phyloP scores from a whole-genome alignment of 208 protist genomes.

The Leishmania amazonensis region DNA sequence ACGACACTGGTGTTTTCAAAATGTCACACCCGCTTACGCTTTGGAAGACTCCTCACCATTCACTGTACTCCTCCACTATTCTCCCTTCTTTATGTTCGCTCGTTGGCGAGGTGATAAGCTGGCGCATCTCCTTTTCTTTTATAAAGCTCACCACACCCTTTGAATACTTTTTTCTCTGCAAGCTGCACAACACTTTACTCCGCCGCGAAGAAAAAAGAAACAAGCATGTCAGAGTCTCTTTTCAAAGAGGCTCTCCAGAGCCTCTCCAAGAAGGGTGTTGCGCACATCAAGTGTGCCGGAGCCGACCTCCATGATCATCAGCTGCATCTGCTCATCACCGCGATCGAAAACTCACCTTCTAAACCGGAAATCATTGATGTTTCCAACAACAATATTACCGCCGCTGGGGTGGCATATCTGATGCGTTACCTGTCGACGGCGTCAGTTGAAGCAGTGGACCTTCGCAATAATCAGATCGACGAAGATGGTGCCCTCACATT shows the following conservation, averaged over 20 bases:
- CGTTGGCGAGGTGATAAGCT: background rate
- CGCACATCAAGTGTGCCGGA: conserved; percentile 46
- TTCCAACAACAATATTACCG: conserved; percentile 68
- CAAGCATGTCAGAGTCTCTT: conserved; percentile 18
- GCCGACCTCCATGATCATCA: conserved; percentile 50
- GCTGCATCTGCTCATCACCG: conserved; percentile 59
- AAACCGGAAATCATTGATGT: conserved; percentile 48
- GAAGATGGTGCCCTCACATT: conserved; percentile 61
- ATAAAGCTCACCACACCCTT: background rate
- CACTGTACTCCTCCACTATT: background rate
- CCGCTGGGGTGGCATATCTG: conserved; percentile 40
- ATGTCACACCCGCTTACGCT: background rate
- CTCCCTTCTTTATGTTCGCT: too few relatives aligned
- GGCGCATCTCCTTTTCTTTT: background rate
- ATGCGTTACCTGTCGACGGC: conserved; percentile 42
- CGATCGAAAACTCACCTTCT: conserved; percentile 59
- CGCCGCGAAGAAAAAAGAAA: background rate
- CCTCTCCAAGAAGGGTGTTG: conserved; percentile 46
- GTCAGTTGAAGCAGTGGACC: conserved; percentile 49
- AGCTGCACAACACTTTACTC: background rate
- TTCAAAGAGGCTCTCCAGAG: conserved; percentile 48
- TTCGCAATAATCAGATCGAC: conserved; percentile 69
- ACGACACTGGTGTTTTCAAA: background rate
- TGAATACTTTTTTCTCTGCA: background rate
- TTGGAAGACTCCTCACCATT: background rate